Conservation (phyloP, 2,329 filamentous ascomycete species). For the Fusarium armeniacum region DNA sequence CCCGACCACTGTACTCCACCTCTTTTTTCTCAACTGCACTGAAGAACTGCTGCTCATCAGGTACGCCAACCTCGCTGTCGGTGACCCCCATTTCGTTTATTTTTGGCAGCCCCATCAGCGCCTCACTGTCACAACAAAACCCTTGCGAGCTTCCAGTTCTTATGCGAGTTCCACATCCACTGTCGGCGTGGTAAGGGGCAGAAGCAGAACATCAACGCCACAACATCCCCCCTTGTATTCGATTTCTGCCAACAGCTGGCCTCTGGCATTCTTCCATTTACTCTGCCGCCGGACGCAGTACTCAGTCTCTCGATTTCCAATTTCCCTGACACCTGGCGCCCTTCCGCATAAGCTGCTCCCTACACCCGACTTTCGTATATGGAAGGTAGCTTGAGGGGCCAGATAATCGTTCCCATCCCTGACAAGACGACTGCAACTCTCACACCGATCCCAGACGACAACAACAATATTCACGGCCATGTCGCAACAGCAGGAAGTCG, state of each 20-base stretch:
- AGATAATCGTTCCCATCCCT: slow-evolving; percentile 36
- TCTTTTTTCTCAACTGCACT: slow-evolving; percentile 15
- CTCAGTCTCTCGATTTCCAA: slow-evolving; percentile 34
- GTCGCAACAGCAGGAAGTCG: slow-evolving; percentile 54
- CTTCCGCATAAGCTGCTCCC: slow-evolving; percentile 28
- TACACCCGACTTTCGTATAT: slow-evolving; percentile 36
- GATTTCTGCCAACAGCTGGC: slow-evolving; percentile 45
- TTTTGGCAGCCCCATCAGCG: slow-evolving; percentile 37
- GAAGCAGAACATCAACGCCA: slow-evolving; percentile 46
- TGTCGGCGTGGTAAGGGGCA: slow-evolving; percentile 43
- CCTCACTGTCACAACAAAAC: slow-evolving; percentile 39
- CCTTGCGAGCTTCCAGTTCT: slow-evolving; percentile 42
- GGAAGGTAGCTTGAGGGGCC: slow-evolving; percentile 46
- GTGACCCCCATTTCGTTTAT: slow-evolving; percentile 43
- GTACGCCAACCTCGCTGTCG: slow-evolving; percentile 15
- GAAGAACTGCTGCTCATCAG: slow-evolving; percentile 16
- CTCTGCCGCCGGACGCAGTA: slow-evolving; percentile 41
- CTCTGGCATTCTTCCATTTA: slow-evolving; percentile 48
- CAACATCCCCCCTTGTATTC: slow-evolving; percentile 42
- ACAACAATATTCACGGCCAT: slow-evolving; percentile 45
- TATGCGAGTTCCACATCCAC: slow-evolving; percentile 32
- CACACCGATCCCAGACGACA: slow-evolving; percentile 10
- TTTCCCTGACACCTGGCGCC: slow-evolving; percentile 26
- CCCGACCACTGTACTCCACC: slow-evolving; percentile 17
- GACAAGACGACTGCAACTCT: slow-evolving; percentile 26